Conservation (phyloP, 2,329 filamentous ascomycete species). For the Alternaria sp. region DNA sequence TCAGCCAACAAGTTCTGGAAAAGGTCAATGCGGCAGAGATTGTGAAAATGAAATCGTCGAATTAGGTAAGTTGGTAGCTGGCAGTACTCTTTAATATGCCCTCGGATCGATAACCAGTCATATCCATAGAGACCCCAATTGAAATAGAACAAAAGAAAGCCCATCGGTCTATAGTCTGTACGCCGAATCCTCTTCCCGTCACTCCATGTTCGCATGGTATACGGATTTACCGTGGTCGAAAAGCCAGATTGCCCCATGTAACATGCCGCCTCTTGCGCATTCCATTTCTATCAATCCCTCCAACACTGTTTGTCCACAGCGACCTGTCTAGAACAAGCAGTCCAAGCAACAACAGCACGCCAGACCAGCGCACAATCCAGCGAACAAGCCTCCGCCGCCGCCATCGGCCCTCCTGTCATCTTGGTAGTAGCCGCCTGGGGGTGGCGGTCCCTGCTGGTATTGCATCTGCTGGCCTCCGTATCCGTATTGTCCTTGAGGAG, state of each 20-base stretch:
- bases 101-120: background rate
- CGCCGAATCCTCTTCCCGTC: background rate
- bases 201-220: background rate
- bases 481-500: slow-evolving; percentile 34
- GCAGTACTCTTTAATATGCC: background rate
- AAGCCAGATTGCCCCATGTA: background rate
- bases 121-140: background rate
- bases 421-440: slow-evolving; percentile 52
- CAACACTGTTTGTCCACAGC: background rate
- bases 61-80: background rate
- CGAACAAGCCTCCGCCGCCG: slow-evolving; percentile 52
- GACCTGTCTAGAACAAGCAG: slow-evolving; percentile 55
- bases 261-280: background rate
- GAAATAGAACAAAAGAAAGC: slow-evolving; percentile 15
- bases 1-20: background rate
- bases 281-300: background rate
- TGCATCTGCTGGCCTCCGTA: slow-evolving; percentile 50
- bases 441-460: slow-evolving; percentile 45
- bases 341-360: slow-evolving; percentile 64
- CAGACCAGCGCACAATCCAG: slow-evolving; percentile 55
- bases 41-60: background rate
- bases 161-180: slow-evolving; percentile 3
- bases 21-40: background rate
- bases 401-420: slow-evolving; percentile 42
- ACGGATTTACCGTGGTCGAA: background rate